A percentile compares a stretch with the other conserved stretches of the same genome.
Conservation (phyloP, 441 rosid genomes). For the Gossypium armourianum region DNA sequence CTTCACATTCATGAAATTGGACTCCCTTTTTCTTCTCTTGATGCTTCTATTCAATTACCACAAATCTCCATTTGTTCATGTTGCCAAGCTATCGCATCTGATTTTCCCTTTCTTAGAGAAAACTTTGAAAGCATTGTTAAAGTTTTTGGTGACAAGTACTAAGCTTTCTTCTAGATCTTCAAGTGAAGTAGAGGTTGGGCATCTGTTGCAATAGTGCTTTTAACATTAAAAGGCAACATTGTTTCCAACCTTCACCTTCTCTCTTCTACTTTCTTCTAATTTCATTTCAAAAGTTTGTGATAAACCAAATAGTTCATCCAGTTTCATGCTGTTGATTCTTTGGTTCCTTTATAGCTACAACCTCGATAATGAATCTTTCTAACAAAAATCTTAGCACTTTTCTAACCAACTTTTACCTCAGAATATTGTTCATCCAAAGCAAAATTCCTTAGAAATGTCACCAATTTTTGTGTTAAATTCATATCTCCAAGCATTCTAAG, state of each 20-base stretch:
- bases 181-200: neutral
- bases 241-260: neutral
- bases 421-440: neutral
- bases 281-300: neutral
- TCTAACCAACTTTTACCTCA: neutral
- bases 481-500: neutral
- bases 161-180: neutral
- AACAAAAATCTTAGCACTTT: neutral
- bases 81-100: neutral
- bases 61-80: neutral
- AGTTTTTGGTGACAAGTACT: neutral
- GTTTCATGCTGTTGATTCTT: neutral
- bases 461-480: neutral
- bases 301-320: neutral
- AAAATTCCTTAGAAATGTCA: neutral
- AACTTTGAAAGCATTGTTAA: neutral
- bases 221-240: neutral
- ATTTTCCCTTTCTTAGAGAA: neutral
- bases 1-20: neutral
- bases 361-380: neutral
- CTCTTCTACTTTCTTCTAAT: neutral
- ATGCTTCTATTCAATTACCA: neutral
- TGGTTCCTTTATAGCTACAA: neutral
- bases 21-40: neutral
- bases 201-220: neutral